phyloP scores from a whole-genome alignment of 1,284 basidiomycete genomes.

The Meira nashicola region DNA sequence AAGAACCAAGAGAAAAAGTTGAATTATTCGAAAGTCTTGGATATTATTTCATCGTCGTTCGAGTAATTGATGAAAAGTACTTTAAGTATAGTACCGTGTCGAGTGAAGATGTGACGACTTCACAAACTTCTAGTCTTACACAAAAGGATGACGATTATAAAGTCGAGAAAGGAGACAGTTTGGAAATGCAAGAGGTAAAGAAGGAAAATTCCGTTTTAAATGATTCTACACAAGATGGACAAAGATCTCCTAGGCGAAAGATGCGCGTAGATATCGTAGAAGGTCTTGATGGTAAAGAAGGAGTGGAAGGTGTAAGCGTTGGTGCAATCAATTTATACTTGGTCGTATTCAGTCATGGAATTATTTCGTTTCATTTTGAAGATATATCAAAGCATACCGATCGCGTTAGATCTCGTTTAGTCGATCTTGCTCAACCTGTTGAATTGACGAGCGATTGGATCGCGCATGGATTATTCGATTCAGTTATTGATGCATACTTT shows the following conservation, averaged over 20 bases:
- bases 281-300: conserved; percentile 60
- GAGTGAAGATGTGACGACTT: not conserved
- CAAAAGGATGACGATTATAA: conserved; percentile 33
- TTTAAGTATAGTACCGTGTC: conserved; percentile 56
- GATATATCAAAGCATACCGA: conserved; percentile 82
- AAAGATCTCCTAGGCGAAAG: not conserved
- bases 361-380: conserved; percentile 86
- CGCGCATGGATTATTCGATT: conserved; percentile 85
- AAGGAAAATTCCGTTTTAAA: not conserved
- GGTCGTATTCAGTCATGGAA: conserved; percentile 81
- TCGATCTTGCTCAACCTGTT: conserved; percentile 50
- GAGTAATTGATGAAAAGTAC: conserved; percentile 68
- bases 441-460: conserved; percentile 71
- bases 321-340: conserved; percentile 82
- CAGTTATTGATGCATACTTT: conserved; percentile 89
- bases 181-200: conserved; percentile 1
- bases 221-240: not conserved
- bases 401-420: conserved; percentile 68
- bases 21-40: conserved; percentile 82
- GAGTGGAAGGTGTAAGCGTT: conserved; percentile 62
- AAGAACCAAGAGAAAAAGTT: conserved; percentile 87
- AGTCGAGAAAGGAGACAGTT: not conserved
- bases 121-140: no score
- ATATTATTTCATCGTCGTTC: conserved; percentile 87
- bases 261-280: conserved; percentile 59